Evolutionary conservation across 139 green algal genomes (phyloP).

Genomic region (Klebsormidium nitens): DNA sequence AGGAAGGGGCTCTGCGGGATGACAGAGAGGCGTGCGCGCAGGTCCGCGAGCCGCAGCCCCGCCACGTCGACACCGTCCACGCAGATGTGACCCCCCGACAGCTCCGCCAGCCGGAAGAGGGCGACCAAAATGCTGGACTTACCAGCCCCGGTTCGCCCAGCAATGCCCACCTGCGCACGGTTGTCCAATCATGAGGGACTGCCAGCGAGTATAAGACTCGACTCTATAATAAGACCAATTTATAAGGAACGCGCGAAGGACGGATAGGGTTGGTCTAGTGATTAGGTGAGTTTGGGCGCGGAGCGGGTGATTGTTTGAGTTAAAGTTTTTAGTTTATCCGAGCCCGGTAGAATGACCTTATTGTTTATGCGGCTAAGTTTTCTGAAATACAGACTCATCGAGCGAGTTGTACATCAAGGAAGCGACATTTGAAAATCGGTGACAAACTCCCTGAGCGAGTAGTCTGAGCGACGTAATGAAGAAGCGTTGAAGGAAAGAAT

Average conservation of each 20-base stretch:
- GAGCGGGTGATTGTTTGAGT: too few relatives aligned
- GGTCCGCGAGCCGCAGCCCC: constrained; percentile 53
- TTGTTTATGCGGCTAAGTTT: too few relatives aligned
- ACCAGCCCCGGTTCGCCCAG: constrained; percentile 63
- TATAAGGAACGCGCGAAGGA: not conserved
- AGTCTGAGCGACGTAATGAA: too few relatives aligned
- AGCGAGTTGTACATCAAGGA: too few relatives aligned
- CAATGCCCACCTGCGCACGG: constrained; percentile 47
- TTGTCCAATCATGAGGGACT: not conserved
- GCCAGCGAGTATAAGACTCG: not conserved
- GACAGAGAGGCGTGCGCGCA: constrained; percentile 57
- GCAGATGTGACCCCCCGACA: constrained; percentile 55
- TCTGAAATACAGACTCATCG: too few relatives aligned
- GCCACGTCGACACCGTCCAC: constrained; percentile 81
- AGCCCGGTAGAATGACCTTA: too few relatives aligned
- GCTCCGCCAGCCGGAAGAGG: constrained; percentile 63
- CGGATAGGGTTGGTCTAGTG: not conserved
- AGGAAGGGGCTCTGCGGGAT: constrained; percentile 85
- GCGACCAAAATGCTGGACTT: constrained; percentile 64
- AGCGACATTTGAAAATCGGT: too few relatives aligned
- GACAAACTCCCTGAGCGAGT: too few relatives aligned
- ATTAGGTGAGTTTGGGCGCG: too few relatives aligned
- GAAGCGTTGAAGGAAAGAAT: too few relatives aligned
- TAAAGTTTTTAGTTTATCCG: too few relatives aligned
- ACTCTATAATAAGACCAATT: not conserved